Conservation (phyloP, 1,284 basidiomycete genomes). For the Boletus subluridellus region DNA sequence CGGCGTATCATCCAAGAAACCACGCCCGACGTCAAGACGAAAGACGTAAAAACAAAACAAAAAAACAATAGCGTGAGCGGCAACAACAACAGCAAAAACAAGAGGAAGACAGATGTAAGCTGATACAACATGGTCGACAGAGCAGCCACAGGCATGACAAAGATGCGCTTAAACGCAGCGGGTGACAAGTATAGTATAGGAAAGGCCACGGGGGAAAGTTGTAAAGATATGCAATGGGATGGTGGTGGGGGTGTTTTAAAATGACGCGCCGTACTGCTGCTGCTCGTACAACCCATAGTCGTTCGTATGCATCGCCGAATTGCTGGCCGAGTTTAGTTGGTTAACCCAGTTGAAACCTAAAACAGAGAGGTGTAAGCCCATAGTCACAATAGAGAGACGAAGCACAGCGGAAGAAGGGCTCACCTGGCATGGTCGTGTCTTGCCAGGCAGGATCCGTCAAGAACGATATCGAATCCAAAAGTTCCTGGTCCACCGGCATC, state of each 20-base stretch:
- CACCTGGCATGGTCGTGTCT: slow-evolving; percentile 52
- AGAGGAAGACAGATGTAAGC: background rate
- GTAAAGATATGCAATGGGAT: background rate
- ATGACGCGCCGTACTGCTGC: slow-evolving; percentile 14
- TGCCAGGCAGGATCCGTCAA: slow-evolving; percentile 53
- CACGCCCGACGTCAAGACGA: background rate
- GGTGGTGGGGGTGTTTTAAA: slow-evolving; percentile 3
- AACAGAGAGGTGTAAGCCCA: background rate
- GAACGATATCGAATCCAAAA: slow-evolving; percentile 59
- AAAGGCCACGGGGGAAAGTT: background rate
- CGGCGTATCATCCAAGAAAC: slow-evolving; percentile 2
- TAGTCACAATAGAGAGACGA: background rate
- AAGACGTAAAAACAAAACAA: background rate
- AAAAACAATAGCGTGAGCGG: background rate
- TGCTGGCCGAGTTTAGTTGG: slow-evolving; percentile 24
- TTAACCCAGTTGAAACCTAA: slow-evolving; percentile 45
- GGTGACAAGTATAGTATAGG: background rate
- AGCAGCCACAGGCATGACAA: background rate
- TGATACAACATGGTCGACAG: background rate
- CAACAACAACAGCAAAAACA: background rate
- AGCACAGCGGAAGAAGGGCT: slow-evolving; percentile 12
- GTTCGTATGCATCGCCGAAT: slow-evolving; percentile 22
- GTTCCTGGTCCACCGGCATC: slow-evolving; percentile 55
- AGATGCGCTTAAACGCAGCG: background rate
- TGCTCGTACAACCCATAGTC: slow-evolving; percentile 32